Conservation (phyloP, 2,329 filamentous ascomycete genomes). For the Talaromyces sp. region DNA sequence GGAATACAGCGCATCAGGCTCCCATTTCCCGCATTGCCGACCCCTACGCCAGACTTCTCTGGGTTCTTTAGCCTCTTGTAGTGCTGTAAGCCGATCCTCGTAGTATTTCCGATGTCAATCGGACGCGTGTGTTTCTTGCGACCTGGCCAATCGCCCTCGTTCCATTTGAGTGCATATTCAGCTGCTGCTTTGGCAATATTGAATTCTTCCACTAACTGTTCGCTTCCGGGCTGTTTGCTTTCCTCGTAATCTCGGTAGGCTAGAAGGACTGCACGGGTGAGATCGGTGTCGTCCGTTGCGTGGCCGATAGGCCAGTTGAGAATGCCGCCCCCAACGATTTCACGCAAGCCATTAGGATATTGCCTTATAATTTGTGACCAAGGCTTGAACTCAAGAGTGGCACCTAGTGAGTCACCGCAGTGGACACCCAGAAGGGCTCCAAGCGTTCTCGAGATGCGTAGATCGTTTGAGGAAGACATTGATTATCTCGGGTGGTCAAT, state of each 20-base stretch:
- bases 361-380: slow-evolving; percentile 4
- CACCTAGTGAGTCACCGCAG: slow-evolving; percentile 4
- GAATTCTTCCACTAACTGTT: background rate
- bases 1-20: slow-evolving; percentile 7
- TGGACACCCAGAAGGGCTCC: slow-evolving; percentile 3
- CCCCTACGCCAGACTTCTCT: background rate
- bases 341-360: background rate
- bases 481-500: too few species aligned
- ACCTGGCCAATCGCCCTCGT: slow-evolving; percentile 4
- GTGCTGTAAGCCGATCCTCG: background rate
- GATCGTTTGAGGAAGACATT: background rate
- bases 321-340: background rate
- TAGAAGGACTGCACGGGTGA: background rate
- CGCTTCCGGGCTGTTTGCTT: background rate
- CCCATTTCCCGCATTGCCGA: slow-evolving; percentile 2
- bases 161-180: slow-evolving; percentile 4
- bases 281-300: slow-evolving; percentile 4
- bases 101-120: slow-evolving; percentile 2
- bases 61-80: background rate
- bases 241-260: slow-evolving; percentile 3
- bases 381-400: background rate
- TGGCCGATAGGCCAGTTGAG: slow-evolving; percentile 1
- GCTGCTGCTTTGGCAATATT: background rate
- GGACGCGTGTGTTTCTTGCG: slow-evolving; percentile 1
- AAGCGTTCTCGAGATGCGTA: background rate